Conservation (phyloP, 2,329 filamentous ascomycete species). For the Cercospora sp. region DNA sequence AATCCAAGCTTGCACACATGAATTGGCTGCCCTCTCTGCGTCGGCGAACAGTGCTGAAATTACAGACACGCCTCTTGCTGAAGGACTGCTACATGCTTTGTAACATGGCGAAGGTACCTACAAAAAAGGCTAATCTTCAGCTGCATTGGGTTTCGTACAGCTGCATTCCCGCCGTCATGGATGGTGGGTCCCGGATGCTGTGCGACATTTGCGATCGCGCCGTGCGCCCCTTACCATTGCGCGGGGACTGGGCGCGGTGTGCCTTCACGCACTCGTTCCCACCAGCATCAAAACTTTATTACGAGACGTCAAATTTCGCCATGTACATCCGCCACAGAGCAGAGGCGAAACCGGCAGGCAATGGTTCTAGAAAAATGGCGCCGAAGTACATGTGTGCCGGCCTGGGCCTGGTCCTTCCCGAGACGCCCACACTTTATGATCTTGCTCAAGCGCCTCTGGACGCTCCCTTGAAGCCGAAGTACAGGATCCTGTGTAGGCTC, state of each 20-base stretch:
- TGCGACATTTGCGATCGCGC: conserved; percentile 16
- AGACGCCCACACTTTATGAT: background rate
- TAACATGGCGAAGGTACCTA: conserved; percentile 16
- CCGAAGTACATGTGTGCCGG: background rate
- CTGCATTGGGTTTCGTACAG: conserved; percentile 1
- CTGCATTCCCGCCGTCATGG: conserved; percentile 18
- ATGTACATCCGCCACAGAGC: background rate
- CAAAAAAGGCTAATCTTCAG: conserved; percentile 2
- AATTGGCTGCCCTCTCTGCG: background rate
- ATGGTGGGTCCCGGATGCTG: conserved; percentile 10
- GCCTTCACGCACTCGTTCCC: background rate
- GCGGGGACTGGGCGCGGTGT: conserved; percentile 13
- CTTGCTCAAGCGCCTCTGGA: background rate
- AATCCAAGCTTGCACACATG: background rate
- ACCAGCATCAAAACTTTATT: background rate
- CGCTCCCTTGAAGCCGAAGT: background rate
- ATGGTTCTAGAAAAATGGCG: background rate
- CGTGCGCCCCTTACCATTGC: conserved; percentile 4
- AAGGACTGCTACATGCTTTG: background rate
- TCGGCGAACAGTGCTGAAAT: background rate
- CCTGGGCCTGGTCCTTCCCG: background rate
- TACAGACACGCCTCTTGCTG: background rate
- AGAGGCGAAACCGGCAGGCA: background rate
- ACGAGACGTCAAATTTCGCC: background rate
- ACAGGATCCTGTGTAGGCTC: background rate